Base-by-base conservation (phyloP, 768 basidiomycete genomes). In the Dictyophora rubrovolvata region DNA sequence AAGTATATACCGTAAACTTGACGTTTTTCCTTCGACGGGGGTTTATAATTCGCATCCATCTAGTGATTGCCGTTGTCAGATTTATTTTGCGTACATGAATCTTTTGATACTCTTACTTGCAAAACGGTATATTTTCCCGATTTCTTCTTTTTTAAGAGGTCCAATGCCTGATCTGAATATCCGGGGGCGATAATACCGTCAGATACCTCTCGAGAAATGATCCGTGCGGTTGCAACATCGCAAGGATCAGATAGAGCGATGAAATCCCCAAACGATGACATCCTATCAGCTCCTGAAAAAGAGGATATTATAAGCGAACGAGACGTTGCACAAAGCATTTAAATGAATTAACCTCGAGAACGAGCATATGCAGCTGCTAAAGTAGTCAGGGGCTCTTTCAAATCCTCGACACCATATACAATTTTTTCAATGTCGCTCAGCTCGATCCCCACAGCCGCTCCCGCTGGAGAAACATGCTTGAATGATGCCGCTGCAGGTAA, bases 241-340 rank as follows among this genome's bases (percentile, higher is more conserved):
- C 94, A 96, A 18, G 86, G 83, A 23, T 87, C 85, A 17, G 93
- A 96, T 11, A 99, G 79, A 0, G 93, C 96, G 65, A 99, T 94
- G 70, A 98, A 99, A 74, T 99, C 96, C 5, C 96, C 96, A 69
- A 98, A 99, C 1, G 95, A 97, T 0, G 95, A 97, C 96, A 99
- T 99, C 56, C 96, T 85, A 70, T 99, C 96, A 21, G 96, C 95
- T 59, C 93, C 89, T 90, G 63, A 6, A 7, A 35, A 48, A 17
- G 9, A n/a, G 4, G 11, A 49, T 48, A 23, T 12, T 14, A 14
- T 54, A 47, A 48, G 21, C 23, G 36, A 51, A 37, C n/a, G 54
- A 5, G 48, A 50, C 14, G 10, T 49, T 54, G 6, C 9, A 46
- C 20, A 42, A 12, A 42, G 14, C 12, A 42, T 14, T 14, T 46